A percentile compares a stretch with the other conserved stretches of the same genome.
Conservation (phyloP, 2,329 filamentous ascomycete species). For the Verticillium alfalfae region DNA sequence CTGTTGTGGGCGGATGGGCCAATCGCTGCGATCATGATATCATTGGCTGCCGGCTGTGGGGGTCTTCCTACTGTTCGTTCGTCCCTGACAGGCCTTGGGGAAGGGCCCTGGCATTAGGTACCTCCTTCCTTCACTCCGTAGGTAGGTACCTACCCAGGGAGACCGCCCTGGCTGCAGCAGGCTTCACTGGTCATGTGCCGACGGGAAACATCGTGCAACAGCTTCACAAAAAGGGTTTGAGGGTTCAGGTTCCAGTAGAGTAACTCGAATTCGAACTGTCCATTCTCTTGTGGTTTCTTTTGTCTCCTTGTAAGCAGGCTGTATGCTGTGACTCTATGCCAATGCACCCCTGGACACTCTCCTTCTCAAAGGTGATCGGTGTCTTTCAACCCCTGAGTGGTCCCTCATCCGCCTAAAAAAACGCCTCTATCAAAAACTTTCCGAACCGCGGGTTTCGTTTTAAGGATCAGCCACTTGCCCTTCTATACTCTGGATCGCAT, state of each 20-base stretch:
- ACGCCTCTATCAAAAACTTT: not conserved
- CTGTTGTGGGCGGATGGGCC: not conserved
- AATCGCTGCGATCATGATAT: conserved; percentile 4
- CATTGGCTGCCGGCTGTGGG: conserved; percentile 5
- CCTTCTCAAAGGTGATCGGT: not conserved
- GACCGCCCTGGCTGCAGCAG: not conserved
- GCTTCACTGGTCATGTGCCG: not conserved
- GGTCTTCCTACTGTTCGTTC: not conserved
- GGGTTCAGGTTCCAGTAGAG: not conserved
- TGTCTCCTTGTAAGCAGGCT: not conserved
- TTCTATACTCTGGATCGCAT: not conserved
- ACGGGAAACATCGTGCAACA: not conserved
- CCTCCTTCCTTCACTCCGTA: too few species aligned
- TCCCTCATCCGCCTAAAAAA: not conserved
- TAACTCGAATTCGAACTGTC: not conserved
- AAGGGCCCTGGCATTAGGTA: not conserved
- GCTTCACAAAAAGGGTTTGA: not conserved
- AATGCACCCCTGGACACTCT: not conserved
- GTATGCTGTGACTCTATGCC: not conserved
- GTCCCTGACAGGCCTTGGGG: not conserved
- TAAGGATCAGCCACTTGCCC: not conserved
- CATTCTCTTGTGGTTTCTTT: not conserved
- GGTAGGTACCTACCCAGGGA: not conserved
- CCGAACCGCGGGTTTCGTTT: not conserved
- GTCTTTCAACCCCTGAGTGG: not conserved